Conservation (phyloP, 441 rosid genomes). For the Codiaeum variegatum region DNA sequence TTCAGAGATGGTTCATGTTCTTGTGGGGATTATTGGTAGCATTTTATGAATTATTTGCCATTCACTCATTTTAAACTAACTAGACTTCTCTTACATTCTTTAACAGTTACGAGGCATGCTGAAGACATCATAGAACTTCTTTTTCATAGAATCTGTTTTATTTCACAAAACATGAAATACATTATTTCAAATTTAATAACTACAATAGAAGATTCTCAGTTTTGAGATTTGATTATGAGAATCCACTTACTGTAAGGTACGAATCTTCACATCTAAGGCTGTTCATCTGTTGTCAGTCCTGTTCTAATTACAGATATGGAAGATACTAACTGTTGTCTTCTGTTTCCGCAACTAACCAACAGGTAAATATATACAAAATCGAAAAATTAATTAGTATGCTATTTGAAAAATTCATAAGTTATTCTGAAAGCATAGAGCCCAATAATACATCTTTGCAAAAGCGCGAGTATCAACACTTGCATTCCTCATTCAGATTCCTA, state of each 20-base stretch:
- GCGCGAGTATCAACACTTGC: too few relatives aligned
- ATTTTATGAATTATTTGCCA: neutral
- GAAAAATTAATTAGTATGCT: too few relatives aligned
- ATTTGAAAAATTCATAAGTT: too few relatives aligned
- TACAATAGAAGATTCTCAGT: neutral
- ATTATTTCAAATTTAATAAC: neutral
- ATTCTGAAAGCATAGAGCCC: too few relatives aligned
- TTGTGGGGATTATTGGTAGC: constrained; percentile 67
- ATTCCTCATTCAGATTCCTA: too few relatives aligned
- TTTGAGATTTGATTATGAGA: neutral
- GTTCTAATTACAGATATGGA: neutral
- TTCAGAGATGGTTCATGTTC: constrained; percentile 62
- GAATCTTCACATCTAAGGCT: neutral
- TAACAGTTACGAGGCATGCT: neutral
- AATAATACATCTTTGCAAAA: too few relatives aligned
- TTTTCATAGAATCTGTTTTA: too few relatives aligned
- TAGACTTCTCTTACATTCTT: neutral
- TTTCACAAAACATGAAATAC: neutral
- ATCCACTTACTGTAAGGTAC: too few relatives aligned
- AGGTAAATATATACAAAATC: too few relatives aligned
- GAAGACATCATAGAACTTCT: neutral
- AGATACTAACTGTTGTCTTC: neutral
- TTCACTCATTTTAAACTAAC: neutral
- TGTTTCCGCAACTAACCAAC: neutral
- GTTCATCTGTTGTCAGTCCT: neutral